A percentile compares a stretch with the other conserved stretches of the same genome.
Evolutionary conservation across 345 rosid species (phyloP).

Genomic region (Corchorus olitorius): DNA sequence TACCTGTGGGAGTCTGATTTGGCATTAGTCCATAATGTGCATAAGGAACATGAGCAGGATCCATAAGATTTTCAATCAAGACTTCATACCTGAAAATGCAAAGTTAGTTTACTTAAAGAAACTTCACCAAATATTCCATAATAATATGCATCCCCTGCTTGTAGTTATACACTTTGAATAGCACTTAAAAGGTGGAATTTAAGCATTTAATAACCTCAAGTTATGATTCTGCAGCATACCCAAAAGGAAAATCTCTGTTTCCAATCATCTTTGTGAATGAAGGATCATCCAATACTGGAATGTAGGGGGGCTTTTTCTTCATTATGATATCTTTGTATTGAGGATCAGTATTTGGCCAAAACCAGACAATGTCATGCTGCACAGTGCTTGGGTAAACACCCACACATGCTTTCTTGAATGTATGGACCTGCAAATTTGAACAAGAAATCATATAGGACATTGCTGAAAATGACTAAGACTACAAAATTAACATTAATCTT

Average conservation of each 20-base stretch:
- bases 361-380: conserved; percentile 84
- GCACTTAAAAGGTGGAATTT: not conserved
- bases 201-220: not conserved
- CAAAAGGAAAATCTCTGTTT: conserved; percentile 80
- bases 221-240: conserved; percentile 44
- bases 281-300: conserved; percentile 80
- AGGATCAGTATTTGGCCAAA: conserved; percentile 90
- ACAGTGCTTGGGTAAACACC: conserved; percentile 71
- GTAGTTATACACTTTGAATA: not conserved
- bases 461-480: not conserved
- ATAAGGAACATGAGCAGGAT: conserved; percentile 94
- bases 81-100: conserved; percentile 70
- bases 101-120: conserved; percentile 4
- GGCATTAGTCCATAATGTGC: conserved; percentile 81
- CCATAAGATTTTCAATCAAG: conserved; percentile 83
- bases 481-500: not conserved
- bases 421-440: conserved; percentile 52
- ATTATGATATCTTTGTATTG: conserved; percentile 58
- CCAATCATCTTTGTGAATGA: conserved; percentile 60
- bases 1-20: conserved; percentile 44
- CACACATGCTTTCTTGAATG: conserved; percentile 77
- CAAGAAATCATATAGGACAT: not conserved
- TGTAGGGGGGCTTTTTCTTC: conserved; percentile 69
- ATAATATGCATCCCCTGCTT: not conserved
- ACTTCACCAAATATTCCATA: not conserved